Evolutionary conservation across 306 rosid genomes (phyloP).

Genomic region (Dalbergia cochinchinensis): DNA sequence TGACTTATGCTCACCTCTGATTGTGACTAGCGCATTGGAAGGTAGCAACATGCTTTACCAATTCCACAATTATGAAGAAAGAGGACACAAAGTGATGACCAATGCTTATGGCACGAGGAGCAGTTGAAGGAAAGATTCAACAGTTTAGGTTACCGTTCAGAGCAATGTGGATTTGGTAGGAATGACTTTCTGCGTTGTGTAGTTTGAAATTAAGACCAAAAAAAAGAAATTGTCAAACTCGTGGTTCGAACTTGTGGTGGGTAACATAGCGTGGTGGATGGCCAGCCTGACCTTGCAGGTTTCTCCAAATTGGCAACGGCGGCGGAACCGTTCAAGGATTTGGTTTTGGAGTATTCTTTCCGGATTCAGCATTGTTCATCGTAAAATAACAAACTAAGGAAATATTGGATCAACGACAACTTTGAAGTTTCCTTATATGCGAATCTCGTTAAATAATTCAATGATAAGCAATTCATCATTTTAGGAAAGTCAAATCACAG

Average conservation of each 20-base stretch:
- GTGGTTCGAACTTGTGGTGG: not conserved
- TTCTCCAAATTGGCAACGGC: too few species aligned
- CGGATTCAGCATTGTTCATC: too few species aligned
- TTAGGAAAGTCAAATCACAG: too few species aligned
- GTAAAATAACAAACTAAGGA: too few species aligned
- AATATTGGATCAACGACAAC: too few species aligned
- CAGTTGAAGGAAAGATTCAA: not conserved
- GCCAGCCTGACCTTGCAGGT: not conserved
- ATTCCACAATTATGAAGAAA: not conserved
- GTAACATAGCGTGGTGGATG: not conserved
- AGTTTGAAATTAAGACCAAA: constrained; percentile 13
- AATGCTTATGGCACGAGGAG: constrained; percentile 1
- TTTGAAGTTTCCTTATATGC: too few species aligned
- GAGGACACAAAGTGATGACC: not conserved
- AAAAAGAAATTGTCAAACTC: not conserved
- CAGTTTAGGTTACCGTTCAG: not conserved
- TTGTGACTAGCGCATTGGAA: not conserved
- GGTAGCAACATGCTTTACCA: constrained; percentile 19
- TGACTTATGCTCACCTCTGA: too few species aligned
- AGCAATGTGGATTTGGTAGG: constrained; percentile 38
- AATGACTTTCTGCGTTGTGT: not conserved
- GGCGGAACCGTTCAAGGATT: too few species aligned
- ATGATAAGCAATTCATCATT: too few species aligned
- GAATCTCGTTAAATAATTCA: too few species aligned
- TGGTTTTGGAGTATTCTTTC: too few species aligned